A percentile compares a stretch with the other conserved stretches of the same genome.
These are phyloP conservation scores for Suillus spraguei DNA, from an alignment of 768 basidiomycete species.

Conservation along the genomic window DNA sequence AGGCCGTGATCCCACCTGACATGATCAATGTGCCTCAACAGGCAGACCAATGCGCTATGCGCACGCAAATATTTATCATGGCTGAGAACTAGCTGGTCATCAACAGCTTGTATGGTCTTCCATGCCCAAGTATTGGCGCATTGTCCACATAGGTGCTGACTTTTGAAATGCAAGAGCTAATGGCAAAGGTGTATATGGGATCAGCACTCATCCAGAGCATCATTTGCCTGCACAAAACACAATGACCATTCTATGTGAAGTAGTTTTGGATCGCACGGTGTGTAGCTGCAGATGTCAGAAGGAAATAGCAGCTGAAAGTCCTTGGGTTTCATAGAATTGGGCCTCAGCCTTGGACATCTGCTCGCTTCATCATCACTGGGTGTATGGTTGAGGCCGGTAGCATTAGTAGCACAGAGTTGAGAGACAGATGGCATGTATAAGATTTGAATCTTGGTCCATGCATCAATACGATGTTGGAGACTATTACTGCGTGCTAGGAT, in stretches of 20 bases:
- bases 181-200: not conserved
- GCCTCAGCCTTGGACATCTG: not conserved
- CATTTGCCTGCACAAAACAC: not conserved
- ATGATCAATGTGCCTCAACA: no score
- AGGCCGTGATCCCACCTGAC: no score
- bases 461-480: conserved; percentile 3
- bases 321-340: not conserved
- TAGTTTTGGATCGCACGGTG: not conserved
- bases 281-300: not conserved
- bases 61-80: not conserved
- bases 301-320: conserved; percentile 1
- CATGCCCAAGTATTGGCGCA: not conserved
- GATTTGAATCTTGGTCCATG: conserved; percentile 11
- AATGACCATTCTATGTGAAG: conserved; percentile 1
- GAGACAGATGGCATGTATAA: conserved; percentile 12
- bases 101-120: not conserved
- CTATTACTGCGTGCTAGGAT: conserved; percentile 3
- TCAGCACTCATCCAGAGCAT: not conserved
- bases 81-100: not conserved
- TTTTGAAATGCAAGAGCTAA: not conserved
- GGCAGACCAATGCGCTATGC: not conserved
- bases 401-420: not conserved
- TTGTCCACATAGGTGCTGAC: not conserved
- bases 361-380: not conserved
- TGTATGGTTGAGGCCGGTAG: not conserved